A percentile compares a stretch with the other conserved stretches of the same genome.
Evolutionary conservation across 2,329 filamentous ascomycete genomes (phyloP).

Genomic region (Pyrenophora graminea): DNA sequence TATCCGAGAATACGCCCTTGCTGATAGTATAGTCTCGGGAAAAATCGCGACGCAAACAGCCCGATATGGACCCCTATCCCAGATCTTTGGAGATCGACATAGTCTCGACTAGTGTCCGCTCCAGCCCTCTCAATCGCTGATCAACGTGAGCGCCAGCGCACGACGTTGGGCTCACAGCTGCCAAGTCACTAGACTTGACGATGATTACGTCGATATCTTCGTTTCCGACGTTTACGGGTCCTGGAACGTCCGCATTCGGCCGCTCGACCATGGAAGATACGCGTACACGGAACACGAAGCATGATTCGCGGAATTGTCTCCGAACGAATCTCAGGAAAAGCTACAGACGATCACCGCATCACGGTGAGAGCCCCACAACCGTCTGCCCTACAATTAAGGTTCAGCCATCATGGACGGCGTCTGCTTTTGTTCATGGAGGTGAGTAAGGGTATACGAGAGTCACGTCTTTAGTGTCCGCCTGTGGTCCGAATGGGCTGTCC

Average conservation of each 20-base stretch:
- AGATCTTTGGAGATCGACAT: constrained; percentile 6
- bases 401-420: neutral
- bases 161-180: constrained; percentile 2
- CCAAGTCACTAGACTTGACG: neutral
- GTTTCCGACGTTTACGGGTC: constrained; percentile 9
- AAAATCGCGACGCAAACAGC: constrained; percentile 2
- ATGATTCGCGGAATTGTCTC: constrained; percentile 1
- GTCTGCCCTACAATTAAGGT: constrained; percentile 6
- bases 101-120: constrained; percentile 10
- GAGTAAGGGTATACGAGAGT: neutral
- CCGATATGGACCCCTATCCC: constrained; percentile 7
- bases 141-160: constrained; percentile 3
- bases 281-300: neutral
- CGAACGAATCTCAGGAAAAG: neutral
- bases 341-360: too few species aligned
- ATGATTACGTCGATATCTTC: neutral
- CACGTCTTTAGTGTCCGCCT: neutral
- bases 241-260: constrained; percentile 5
- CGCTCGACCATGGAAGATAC: neutral
- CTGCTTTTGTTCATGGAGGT: constrained; percentile 1
- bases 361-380: neutral
- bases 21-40: neutral
- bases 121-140: constrained; percentile 6
- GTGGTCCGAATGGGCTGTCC: neutral
- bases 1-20: neutral